A percentile compares a stretch with the other conserved stretches of the same genome.
Conservation (phyloP, 768 basidiomycete species). For the Lactifluus rugatus region DNA sequence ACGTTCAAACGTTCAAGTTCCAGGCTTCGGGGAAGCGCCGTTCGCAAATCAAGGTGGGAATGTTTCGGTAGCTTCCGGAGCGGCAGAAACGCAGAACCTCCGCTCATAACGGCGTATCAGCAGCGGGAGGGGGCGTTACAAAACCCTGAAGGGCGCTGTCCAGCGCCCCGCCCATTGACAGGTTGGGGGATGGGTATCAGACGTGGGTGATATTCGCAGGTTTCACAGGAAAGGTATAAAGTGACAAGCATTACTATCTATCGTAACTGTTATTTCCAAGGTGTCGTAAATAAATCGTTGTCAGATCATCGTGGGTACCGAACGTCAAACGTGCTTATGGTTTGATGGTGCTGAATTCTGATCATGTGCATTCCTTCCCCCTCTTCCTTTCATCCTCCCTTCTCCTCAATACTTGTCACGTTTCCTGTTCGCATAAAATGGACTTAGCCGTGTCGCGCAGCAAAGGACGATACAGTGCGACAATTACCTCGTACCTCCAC, state of each 20-base stretch:
- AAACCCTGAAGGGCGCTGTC: background rate
- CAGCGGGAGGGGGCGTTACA: background rate
- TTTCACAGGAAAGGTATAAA: background rate
- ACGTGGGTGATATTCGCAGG: background rate
- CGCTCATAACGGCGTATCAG: background rate
- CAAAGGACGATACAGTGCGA: background rate
- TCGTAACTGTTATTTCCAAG: background rate
- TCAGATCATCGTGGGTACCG: background rate
- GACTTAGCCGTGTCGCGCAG: background rate
- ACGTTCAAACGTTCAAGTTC: too few species aligned
- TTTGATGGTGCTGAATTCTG: background rate
- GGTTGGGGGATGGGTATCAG: background rate
- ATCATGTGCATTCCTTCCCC: background rate
- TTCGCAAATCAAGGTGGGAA: background rate
- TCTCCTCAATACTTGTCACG: background rate
- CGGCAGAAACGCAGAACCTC: background rate
- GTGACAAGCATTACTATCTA: background rate
- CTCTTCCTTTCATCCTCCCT: background rate
- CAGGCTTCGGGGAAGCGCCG: background rate
- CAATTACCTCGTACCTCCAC: constrained; percentile 31
- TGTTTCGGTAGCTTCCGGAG: too few species aligned
- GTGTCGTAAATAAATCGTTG: background rate
- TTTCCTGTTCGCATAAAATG: background rate
- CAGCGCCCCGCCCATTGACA: background rate
- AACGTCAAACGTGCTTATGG: background rate